phyloP scores from a whole-genome alignment of 2,329 filamentous ascomycete genomes.

The Sphaerulina musiva region DNA sequence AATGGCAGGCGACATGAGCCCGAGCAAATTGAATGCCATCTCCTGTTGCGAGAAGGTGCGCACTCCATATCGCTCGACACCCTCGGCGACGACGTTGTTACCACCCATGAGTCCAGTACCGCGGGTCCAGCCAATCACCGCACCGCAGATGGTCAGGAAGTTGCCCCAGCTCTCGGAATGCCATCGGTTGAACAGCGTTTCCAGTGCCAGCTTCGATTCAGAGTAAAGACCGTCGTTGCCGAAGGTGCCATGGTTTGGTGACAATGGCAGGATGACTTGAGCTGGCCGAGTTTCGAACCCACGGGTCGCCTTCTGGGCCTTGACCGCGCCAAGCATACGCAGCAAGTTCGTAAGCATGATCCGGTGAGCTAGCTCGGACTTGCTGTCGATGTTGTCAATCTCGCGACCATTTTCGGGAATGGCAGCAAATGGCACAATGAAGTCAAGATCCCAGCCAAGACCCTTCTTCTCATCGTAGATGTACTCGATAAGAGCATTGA shows the following conservation, averaged over 20 bases:
- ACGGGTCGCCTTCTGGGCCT: constrained; percentile 78
- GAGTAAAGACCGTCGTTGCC: constrained; percentile 97
- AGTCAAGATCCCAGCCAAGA: constrained; percentile 96
- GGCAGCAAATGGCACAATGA: constrained; percentile 89
- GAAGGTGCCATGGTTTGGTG: constrained; percentile 97
- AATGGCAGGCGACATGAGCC: constrained; percentile 88
- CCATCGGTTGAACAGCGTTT: constrained; percentile 98
- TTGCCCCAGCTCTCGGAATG: constrained; percentile 95
- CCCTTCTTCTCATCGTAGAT: constrained; percentile 96
- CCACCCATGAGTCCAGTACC: constrained; percentile 96
- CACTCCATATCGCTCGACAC: constrained; percentile 91
- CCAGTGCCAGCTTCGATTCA: constrained; percentile 92
- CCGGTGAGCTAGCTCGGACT: constrained; percentile 93
- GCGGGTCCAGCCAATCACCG: constrained; percentile 98
- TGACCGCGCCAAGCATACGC: constrained; percentile 82
- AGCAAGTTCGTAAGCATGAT: constrained; percentile 98
- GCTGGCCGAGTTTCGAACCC: constrained; percentile 93
- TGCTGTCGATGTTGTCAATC: constrained; percentile 93
- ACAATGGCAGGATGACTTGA: constrained; percentile 91
- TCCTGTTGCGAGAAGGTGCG: constrained; percentile 98
- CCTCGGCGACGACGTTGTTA: constrained; percentile 96
- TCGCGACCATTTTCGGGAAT: constrained; percentile 97
- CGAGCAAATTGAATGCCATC: constrained; percentile 98
- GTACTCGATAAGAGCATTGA: constrained; percentile 88
- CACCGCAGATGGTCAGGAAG: constrained; percentile 96